Base-by-base conservation (phyloP, 306 rosid genomes). In the Quercus wislizeni region DNA sequence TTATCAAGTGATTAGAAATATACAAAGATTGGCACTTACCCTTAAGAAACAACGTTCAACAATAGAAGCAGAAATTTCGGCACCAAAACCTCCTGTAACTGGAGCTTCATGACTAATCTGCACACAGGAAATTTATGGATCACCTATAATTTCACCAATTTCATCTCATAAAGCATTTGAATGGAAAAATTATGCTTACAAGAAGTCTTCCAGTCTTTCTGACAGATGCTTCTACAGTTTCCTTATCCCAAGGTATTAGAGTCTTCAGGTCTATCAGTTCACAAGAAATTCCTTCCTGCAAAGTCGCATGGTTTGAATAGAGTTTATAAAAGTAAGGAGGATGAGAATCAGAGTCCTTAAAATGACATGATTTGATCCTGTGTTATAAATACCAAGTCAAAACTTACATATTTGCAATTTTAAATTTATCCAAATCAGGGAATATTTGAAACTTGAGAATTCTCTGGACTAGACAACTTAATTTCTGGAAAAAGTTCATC, bases 41-140 rank as follows among this genome's bases (percentile, higher is more conserved):
- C 92, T 86, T 79, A 87, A 83, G 88, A 95, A 95, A 91, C 99
- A 95, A 58, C 98, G 91, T 78, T 93, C 96, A 68, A 89, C 84
- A 63, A 95, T 89, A 58, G 99, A 93, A 81, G 99, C 97, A 0
- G 98, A 89, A 76, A 95, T 87, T 91, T 95, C 99, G 72, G 98
- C 98, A 62, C 99, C 98, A 83, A 95, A 95, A 69, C 98, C 99
- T 79, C 97, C 98, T 0, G 98, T 95, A 21, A 93, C 85, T 0
- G 97, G 98, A 85, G 99, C 99, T 89, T 95, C 99, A 83, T 95
- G 99, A 87, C 99, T 95, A 83, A 95, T 83, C 99, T 95, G 78
- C 86, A 89, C 19, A 23, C 18, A 57, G 41, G 38, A 33, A 55
- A 61, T 54, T 65, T 30, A 80, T 46, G 54, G 28, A 31, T 85